Base-by-base conservation (phyloP, 2,329 filamentous ascomycete species). In the Metarhizium rileyi region DNA sequence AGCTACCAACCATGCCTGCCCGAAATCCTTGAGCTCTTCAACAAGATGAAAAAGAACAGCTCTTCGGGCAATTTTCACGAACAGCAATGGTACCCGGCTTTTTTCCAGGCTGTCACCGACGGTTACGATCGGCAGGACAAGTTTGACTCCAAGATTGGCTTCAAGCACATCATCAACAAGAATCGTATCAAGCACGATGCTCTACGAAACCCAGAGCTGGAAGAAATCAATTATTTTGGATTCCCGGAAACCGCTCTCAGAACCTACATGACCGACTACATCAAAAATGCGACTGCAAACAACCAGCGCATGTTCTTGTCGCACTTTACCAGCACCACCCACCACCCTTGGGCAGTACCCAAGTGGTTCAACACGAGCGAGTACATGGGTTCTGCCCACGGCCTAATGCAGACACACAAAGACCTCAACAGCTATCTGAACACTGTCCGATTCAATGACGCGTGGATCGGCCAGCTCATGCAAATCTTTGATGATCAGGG, bases 1-100 rank as follows among this genome's bases (percentile, higher is more conserved):
- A 60, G 71, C 27, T 73, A 73, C 53, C 70, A 73, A 41, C 71
- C 71, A 0, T 73, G 71, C 44, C 50, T 73, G 44, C 67, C 71
- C 1, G 68, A 66, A 1, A 50, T 65, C 16, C 50, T 66, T 1
- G 56, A 66, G 10, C 57, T 61, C 9, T 50, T 68, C 51, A 66
- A 65, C 40, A 33, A 43, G 4, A 53, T 63, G 6, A 54, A 54
- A 45, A 30, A 46, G 4, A 45, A 56, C 6, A 35, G 49, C 4
- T 49, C 50, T 2, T 38, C 49, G 2, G 50, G 52, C 18, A 57
- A 53, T 26, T 66, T 55, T 41, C 55, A 53, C 7, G 46, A 57
- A 4, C 55, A 56, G 9, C 57, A 57, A 10, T 66, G 64, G 64
- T 57, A 61, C 6, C 62, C 63, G 1, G 58, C 57, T 5, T 64